Evolutionary conservation across 2,329 filamentous ascomycete genomes (phyloP), one percentile per base, ranked within the genome.

Genomic region (Cercospora zeae-maydis): DNA sequence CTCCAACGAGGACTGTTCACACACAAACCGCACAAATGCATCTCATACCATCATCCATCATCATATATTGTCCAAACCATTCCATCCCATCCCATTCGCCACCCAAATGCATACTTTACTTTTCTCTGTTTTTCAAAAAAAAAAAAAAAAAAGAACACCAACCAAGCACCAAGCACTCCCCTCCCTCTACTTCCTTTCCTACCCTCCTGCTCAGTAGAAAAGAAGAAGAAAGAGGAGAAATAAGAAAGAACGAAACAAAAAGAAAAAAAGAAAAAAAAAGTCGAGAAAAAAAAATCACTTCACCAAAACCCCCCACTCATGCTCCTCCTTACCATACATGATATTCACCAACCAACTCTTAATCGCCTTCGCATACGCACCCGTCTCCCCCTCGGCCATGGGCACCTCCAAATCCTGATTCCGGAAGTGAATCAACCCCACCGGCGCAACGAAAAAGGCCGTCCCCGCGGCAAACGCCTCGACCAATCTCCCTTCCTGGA

Each of bases 401-500:
- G 79, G 78, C 11, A 82, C 70, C 16, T 76, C 73, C 31, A 81
- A 64, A 57, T 80, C 78, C 67, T 74, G 73, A 11, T 78, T 77
- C 19, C 77, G 74, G 74, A 78, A 82, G 61, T 79, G 76, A 52
- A 82, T 80, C 57, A 77, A 64, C 11, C 74, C 74, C 13, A 82
- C 75, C 0, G 80, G 79, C 3, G 79, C 77, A 52, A 82, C 75
- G 66, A 82, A 82, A 75, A 79, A 82, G 61, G 93, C 93, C 66
- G 93, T 97, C 16, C 93, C 93, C 34, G 90, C 87, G 7, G 90
- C 91, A 74, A 97, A 97, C 1, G 91, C 85, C 79, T 97, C 93
- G 9, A 96, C 75, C 47, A 96, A 76, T 2, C 92, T 82, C 2
- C 90, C 92, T 73, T 96, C 91, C 47, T 83, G 78, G 27, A 86